Evolutionary conservation across 805 yeast species (phyloP).

Genomic region (Starmerella etchellsii): DNA sequence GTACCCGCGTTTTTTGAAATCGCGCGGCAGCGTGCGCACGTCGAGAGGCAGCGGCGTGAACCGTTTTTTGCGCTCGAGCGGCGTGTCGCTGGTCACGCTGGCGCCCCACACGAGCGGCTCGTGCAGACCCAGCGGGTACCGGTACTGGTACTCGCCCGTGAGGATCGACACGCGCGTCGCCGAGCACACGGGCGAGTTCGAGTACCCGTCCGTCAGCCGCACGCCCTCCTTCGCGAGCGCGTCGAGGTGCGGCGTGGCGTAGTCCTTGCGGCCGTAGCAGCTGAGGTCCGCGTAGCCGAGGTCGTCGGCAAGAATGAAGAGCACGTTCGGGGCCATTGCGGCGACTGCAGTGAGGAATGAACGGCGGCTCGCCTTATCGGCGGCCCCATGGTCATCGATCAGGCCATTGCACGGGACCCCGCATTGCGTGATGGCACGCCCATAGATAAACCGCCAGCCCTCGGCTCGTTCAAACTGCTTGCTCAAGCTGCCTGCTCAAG

Average conservation of each 20-base stretch:
- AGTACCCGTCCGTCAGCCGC: slow-evolving; percentile 45
- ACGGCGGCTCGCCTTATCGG: too few relatives aligned
- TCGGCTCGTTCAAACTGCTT: too few relatives aligned
- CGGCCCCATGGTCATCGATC: too few relatives aligned
- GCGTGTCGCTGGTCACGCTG: background rate
- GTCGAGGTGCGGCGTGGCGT: slow-evolving; percentile 41
- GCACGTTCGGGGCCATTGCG: slow-evolving; percentile 33
- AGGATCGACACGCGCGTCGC: slow-evolving; percentile 51
- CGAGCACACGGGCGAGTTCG: slow-evolving; percentile 55
- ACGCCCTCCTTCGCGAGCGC: slow-evolving; percentile 35
- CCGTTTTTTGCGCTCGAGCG: slow-evolving; percentile 9
- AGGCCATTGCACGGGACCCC: too few relatives aligned
- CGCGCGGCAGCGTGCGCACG: slow-evolving; percentile 32
- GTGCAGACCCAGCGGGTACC: slow-evolving; percentile 18
- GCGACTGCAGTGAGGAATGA: too few relatives aligned
- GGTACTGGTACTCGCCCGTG: slow-evolving; percentile 48
- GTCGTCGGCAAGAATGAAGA: slow-evolving; percentile 49
- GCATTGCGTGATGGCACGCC: too few relatives aligned
- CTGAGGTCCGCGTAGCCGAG: slow-evolving; percentile 45
- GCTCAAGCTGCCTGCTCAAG: too few relatives aligned
- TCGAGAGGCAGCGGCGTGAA: slow-evolving; percentile 17
- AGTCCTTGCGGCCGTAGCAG: slow-evolving; percentile 43
- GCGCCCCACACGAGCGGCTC: slow-evolving; percentile 14
- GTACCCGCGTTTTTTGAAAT: slow-evolving; percentile 38
- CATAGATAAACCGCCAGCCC: too few relatives aligned